phyloP scores from a whole-genome alignment of 225 moss, liverwort and hornwort species.

The Takakia lepidozioides region DNA sequence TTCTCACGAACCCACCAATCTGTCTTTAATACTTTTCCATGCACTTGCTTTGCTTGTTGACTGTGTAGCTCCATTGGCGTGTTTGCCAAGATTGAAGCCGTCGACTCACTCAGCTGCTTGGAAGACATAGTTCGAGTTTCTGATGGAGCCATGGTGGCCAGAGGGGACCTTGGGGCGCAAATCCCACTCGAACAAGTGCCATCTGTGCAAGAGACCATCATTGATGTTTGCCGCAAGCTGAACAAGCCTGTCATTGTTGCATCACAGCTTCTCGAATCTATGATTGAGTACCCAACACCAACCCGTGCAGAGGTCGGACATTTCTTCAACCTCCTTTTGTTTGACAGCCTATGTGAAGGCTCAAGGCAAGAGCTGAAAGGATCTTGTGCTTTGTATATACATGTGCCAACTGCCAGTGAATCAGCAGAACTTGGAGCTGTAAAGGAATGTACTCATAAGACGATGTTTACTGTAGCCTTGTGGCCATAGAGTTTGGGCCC shows the following conservation, averaged over 20 bases:
- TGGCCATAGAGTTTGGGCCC: too few relatives aligned
- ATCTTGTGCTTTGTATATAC: too few relatives aligned
- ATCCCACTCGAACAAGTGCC: constrained; percentile 76
- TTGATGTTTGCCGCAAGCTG: constrained; percentile 49
- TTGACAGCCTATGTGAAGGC: too few relatives aligned
- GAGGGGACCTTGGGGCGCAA: constrained; percentile 82
- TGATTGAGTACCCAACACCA: constrained; percentile 82
- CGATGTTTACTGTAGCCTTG: too few relatives aligned
- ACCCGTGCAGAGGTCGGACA: constrained; percentile 72
- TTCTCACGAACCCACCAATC: too few relatives aligned
- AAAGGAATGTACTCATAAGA: too few relatives aligned
- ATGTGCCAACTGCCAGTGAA: too few relatives aligned
- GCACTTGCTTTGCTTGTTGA: not conserved
- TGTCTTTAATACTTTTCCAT: too few relatives aligned
- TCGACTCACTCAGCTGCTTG: constrained; percentile 22
- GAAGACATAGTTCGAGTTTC: constrained; percentile 64
- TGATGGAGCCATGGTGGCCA: constrained; percentile 84
- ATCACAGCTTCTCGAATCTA: constrained; percentile 76
- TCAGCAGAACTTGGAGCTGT: too few relatives aligned
- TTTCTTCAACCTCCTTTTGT: not conserved
- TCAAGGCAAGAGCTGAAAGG: too few relatives aligned
- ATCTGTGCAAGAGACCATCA: constrained; percentile 55
- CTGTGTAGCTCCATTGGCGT: constrained; percentile 26
- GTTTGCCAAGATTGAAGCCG: constrained; percentile 41
- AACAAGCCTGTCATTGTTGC: constrained; percentile 92